Conservation (phyloP, 805 yeast species). For the Yamadazyma philogaea region DNA sequence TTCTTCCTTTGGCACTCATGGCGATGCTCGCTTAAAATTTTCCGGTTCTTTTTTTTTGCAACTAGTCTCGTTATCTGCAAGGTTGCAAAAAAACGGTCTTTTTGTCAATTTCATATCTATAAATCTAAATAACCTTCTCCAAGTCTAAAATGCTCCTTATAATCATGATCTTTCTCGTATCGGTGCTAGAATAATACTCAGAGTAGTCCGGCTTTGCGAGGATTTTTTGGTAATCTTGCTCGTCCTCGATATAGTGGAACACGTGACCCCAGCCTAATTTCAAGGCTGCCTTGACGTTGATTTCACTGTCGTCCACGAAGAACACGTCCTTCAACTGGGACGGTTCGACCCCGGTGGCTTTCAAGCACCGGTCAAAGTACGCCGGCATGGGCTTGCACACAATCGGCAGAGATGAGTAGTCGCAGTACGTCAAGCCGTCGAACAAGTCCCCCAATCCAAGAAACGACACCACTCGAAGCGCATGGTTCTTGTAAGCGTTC, state of each 20-base stretch:
- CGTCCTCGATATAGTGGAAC: conserved; percentile 72
- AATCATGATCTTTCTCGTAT: conserved; percentile 26
- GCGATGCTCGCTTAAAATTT: background rate
- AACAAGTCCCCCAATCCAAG: conserved; percentile 89
- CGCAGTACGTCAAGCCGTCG: conserved; percentile 93
- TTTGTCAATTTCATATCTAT: no score
- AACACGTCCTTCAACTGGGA: conserved; percentile 48
- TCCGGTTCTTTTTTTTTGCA: no score
- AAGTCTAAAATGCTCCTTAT: conserved; percentile 34
- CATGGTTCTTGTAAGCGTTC: conserved; percentile 92
- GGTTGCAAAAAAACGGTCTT: no score
- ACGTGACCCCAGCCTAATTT: conserved; percentile 69
- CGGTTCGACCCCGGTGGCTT: conserved; percentile 42
- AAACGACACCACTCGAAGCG: conserved; percentile 69
- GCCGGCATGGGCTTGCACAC: conserved; percentile 85
- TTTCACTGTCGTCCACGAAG: conserved; percentile 84
- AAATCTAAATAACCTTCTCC: conserved; percentile 3
- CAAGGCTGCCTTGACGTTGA: conserved; percentile 73
- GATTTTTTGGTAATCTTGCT: conserved; percentile 45
- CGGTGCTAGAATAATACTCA: conserved; percentile 27
- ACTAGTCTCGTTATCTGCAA: no score
- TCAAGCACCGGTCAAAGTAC: conserved; percentile 64
- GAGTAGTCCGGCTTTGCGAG: conserved; percentile 25
- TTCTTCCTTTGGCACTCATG: conserved; percentile 36
- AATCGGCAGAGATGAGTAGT: conserved; percentile 67